phyloP scores from a whole-genome alignment of 495 filamentous ascomycete genomes.

The Rhypophila decipiens region DNA sequence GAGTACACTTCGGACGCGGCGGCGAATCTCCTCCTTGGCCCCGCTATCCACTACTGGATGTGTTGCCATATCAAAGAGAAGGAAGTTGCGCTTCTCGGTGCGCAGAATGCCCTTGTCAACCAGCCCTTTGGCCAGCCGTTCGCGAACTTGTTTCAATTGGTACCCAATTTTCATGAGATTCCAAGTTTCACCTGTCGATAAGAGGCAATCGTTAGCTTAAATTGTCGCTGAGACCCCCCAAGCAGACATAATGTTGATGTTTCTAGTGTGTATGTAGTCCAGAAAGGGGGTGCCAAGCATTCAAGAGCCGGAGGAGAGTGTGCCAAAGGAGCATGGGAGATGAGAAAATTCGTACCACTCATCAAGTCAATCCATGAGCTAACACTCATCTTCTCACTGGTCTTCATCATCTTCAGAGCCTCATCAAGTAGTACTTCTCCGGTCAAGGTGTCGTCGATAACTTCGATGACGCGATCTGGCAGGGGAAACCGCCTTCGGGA shows the following conservation, averaged over 20 bases:
- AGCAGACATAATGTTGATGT: too few species aligned
- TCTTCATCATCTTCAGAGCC: constrained; percentile 99
- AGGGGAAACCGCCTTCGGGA: constrained; percentile 87
- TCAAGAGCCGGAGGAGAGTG: neutral
- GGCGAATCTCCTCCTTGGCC: constrained; percentile 93
- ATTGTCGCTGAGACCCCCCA: too few species aligned
- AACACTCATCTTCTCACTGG: constrained; percentile 99
- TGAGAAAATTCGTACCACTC: constrained; percentile 94
- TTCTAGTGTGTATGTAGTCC: too few species aligned
- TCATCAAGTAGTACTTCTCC: constrained; percentile 97
- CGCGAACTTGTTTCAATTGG: constrained; percentile 97
- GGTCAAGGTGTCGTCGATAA: constrained; percentile 93
- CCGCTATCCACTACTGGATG: constrained; percentile 96
- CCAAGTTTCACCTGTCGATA: constrained; percentile 95
- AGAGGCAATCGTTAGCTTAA: too few species aligned
- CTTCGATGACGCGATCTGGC: constrained; percentile 88
- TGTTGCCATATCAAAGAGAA: constrained; percentile 99
- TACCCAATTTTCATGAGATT: constrained; percentile 99
- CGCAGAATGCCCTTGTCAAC: constrained; percentile 98
- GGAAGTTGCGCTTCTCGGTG: constrained; percentile 98
- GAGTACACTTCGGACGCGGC: constrained; percentile 84
- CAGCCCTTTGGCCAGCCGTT: constrained; percentile 94
- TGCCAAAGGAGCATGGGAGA: too few species aligned
- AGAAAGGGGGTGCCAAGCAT: neutral
- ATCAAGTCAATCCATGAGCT: constrained; percentile 97